Percentiles rank a stretch among this genome's conserved stretches.
Conservation (phyloP, 306 rosid genomes). For the Cucumis cinereus region DNA sequence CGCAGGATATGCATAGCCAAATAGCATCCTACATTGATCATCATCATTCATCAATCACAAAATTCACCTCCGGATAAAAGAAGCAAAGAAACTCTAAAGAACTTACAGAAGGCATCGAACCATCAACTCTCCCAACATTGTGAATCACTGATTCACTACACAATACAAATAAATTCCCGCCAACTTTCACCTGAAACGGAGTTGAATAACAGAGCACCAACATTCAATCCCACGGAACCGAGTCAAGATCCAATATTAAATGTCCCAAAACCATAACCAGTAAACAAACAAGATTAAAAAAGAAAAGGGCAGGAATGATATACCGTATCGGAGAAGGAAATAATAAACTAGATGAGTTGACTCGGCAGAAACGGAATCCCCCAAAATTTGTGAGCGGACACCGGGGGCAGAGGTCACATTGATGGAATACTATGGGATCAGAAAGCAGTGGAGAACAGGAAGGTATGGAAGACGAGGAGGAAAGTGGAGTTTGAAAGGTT, state of each 20-base stretch:
- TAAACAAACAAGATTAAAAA: not conserved
- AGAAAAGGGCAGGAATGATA: not conserved
- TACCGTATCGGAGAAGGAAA: not conserved
- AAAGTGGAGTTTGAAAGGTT: not conserved
- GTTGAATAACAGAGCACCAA: not conserved
- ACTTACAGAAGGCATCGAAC: conserved; percentile 59
- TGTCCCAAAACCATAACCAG: not conserved
- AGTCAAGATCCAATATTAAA: not conserved
- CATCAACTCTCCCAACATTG: conserved; percentile 75
- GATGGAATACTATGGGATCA: not conserved
- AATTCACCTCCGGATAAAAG: not conserved
- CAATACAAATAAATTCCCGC: not conserved
- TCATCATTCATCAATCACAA: not conserved
- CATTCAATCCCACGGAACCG: not conserved
- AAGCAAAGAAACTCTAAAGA: not conserved
- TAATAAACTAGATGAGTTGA: not conserved
- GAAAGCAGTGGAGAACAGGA: not conserved
- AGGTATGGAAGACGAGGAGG: not conserved
- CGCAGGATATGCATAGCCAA: conserved; percentile 95
- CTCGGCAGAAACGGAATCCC: not conserved
- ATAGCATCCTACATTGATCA: conserved; percentile 27
- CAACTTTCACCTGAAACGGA: not conserved
- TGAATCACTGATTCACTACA: not conserved
- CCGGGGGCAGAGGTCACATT: not conserved
- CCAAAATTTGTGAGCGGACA: not conserved